Conservation (phyloP, 768 basidiomycete genomes). For the Russula abietina region DNA sequence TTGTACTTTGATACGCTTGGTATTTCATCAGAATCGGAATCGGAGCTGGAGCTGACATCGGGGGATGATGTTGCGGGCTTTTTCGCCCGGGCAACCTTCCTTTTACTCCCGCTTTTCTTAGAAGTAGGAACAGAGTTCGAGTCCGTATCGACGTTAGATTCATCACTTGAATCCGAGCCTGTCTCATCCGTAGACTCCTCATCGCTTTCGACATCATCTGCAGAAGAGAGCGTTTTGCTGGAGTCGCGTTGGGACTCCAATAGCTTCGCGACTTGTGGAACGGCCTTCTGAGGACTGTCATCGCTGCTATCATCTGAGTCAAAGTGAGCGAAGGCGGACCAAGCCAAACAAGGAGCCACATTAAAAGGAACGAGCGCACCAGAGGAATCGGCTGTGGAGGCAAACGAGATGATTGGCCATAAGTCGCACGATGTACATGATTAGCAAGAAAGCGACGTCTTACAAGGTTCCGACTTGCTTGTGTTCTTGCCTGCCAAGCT, state of each 20-base stretch:
- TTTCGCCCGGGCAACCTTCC: not conserved
- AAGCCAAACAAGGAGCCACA: not conserved
- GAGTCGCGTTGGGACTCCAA: conserved; percentile 12
- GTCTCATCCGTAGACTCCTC: conserved; percentile 24
- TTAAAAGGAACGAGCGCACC: not conserved
- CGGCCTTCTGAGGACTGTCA: not conserved
- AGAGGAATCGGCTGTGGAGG: conserved; percentile 9
- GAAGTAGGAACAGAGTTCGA: not conserved
- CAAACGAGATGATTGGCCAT: not conserved
- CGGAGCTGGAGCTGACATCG: conserved; percentile 13
- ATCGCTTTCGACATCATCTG: conserved; percentile 11
- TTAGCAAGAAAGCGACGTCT: conserved; percentile 10
- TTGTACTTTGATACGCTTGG: conserved; percentile 5
- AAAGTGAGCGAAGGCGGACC: not conserved
- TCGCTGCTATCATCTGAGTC: conserved; percentile 6
- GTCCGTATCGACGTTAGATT: conserved; percentile 2
- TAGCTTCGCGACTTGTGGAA: not conserved
- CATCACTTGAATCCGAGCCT: conserved; percentile 21
- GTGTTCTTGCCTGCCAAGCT: not conserved
- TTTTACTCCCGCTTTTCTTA: not conserved
- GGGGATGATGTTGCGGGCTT: conserved; percentile 9
- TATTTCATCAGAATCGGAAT: not conserved
- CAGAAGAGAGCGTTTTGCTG: conserved; percentile 22
- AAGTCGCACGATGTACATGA: conserved; percentile 8
- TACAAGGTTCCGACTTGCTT: conserved; percentile 5